Base-by-base conservation (phyloP, 2,329 filamentous ascomycete genomes). In the Curvularia verruculosa region DNA sequence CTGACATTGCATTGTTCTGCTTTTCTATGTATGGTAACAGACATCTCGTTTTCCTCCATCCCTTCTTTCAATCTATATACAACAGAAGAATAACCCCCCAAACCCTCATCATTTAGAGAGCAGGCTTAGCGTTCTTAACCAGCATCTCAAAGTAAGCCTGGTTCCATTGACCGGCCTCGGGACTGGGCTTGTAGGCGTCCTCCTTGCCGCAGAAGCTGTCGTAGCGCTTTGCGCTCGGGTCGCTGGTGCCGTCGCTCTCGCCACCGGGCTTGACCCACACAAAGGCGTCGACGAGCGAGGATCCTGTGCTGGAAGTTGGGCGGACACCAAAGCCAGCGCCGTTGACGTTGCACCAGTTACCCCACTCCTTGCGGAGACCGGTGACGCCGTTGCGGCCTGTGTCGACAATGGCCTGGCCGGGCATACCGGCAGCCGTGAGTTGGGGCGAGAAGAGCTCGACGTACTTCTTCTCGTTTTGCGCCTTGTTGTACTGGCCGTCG, bases 261-360 rank as follows among this genome's bases (percentile, higher is more conserved):
- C 81, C 82, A 65, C 87, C 87, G 5, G 87, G 87, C 82, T 90
- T 90, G 66, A 89, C 79, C 87, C 87, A 90, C 57, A 89, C 87
- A 62, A 89, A 88, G 28, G 87, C 83, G 72, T 90, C 88, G 21
- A 83, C 79, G 23, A 87, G 77, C 1, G 76, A 69, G 58, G 84
- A 80, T 15, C 85, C 85, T 4, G 87, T 90, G 70, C 82, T 79
- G 24, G 83, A 77, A 0, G 84, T 84, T 1, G 87, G 86, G 10
- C 85, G 82, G 15, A 77, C 76, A 63, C 87, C 87, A 64, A 89
- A 89, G 12, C 87, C 87, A 49, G 86, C 84, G 41, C 84, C 85
- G 56, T 80, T 83, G 65, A 88, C 80, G 71, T 88, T 89, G 79
- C 87, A 89, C 87, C 87, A 89, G 75, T 89, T 78, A 40, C 86